Percentiles rank a stretch among this genome's conserved stretches.
Evolutionary conservation across 179 eudicot genomes (phyloP).

Genomic region (Gypsophila paniculata): DNA sequence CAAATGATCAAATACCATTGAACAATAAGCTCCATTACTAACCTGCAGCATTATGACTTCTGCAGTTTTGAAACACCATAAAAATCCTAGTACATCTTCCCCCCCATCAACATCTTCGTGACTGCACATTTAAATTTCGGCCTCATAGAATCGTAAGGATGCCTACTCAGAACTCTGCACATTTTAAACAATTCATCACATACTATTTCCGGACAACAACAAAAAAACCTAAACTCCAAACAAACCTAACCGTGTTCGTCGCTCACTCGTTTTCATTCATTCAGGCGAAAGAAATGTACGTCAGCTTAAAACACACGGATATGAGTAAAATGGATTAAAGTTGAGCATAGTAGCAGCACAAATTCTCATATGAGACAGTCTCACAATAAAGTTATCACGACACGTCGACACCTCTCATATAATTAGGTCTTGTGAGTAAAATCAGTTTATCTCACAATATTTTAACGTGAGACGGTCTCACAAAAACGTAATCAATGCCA

Average conservation of each 20-base stretch:
- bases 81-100: conserved; percentile 77
- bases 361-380: too few relatives aligned
- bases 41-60: conserved; percentile 80
- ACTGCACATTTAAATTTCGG: conserved; percentile 20
- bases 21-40: conserved; percentile 20
- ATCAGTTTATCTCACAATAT: too few relatives aligned
- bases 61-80: conserved; percentile 81
- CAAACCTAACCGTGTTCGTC: not conserved
- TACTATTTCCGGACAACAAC: not conserved
- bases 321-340: too few relatives aligned
- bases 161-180: not conserved
- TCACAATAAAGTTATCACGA: too few relatives aligned
- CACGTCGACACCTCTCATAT: too few relatives aligned
- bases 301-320: not conserved
- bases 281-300: too few relatives aligned
- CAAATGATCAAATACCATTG: not conserved
- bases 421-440: too few relatives aligned
- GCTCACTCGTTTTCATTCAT: not conserved
- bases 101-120: conserved; percentile 49
- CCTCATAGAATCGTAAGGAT: not conserved
- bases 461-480: too few relatives aligned
- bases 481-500: too few relatives aligned
- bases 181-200: too few relatives aligned
- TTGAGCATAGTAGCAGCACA: too few relatives aligned
- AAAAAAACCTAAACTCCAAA: not conserved